Evolutionary conservation across 1,139 yeast species (phyloP).

Genomic region (Candida anutae): DNA sequence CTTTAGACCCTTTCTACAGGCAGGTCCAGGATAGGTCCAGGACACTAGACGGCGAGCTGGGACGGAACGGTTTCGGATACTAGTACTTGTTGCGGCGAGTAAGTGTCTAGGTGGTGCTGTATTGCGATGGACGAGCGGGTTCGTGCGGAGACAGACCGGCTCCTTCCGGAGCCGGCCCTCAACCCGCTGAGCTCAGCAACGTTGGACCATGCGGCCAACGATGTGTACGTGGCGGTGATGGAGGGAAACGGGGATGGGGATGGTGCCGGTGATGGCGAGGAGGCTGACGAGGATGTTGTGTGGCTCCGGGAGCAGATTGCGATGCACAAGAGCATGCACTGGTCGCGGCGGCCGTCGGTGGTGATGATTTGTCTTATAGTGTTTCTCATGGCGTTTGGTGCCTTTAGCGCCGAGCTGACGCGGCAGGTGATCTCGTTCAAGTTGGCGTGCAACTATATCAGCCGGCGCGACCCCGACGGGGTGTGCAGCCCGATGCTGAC

Average conservation of each 20-base stretch:
- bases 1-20: too few relatives aligned
- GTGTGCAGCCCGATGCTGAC: slow-evolving; percentile 25
- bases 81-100: too few relatives aligned
- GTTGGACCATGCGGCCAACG: slow-evolving; percentile 18
- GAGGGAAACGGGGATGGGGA: slow-evolving; percentile 20
- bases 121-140: not conserved
- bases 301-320: slow-evolving; percentile 33
- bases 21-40: too few relatives aligned
- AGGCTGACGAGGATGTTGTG: slow-evolving; percentile 27
- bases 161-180: not conserved
- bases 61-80: too few relatives aligned
- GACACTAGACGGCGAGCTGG: too few relatives aligned
- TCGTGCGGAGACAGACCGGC: not conserved
- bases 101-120: not conserved
- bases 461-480: slow-evolving; percentile 1
- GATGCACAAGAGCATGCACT: slow-evolving; percentile 22
- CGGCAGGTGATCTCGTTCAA: slow-evolving; percentile 26
- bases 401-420: slow-evolving; percentile 27
- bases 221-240: slow-evolving; percentile 24
- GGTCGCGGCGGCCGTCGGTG: slow-evolving; percentile 30
- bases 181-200: slow-evolving; percentile 3
- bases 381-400: slow-evolving; percentile 22
- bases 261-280: slow-evolving; percentile 10
- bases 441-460: slow-evolving; percentile 28
- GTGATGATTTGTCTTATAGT: slow-evolving; percentile 20